Evolutionary conservation across 2,329 filamentous ascomycete species (phyloP).

Genomic region (Huntiella omanensis): DNA sequence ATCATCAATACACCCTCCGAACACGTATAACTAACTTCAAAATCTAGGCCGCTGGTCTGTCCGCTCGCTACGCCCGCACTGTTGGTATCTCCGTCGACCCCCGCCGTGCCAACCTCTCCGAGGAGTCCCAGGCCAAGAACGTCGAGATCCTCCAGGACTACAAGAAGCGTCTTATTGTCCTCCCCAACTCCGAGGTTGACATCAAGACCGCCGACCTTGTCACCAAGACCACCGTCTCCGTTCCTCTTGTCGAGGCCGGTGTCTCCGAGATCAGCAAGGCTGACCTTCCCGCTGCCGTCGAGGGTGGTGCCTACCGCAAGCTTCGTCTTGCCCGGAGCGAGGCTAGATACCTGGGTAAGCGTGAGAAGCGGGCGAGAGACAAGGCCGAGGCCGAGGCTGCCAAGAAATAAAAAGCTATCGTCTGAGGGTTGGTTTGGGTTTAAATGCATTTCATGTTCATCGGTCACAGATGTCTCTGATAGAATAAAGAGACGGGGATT

Average conservation of each 20-base stretch:
- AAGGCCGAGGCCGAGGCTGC: constrained; percentile 66
- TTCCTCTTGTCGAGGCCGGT: constrained; percentile 54
- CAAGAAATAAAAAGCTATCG: constrained; percentile 54
- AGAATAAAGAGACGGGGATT: constrained; percentile 10
- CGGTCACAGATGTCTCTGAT: constrained; percentile 10
- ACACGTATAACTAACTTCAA: not conserved
- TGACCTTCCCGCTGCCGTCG: constrained; percentile 53
- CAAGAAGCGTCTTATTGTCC: constrained; percentile 88
- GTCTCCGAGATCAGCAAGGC: constrained; percentile 64
- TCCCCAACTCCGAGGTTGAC: constrained; percentile 73
- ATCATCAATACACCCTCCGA: too few relatives aligned
- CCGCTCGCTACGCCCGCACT: constrained; percentile 83
- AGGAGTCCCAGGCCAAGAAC: constrained; percentile 87
- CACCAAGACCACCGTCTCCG: constrained; percentile 28
- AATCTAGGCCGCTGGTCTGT: constrained; percentile 73
- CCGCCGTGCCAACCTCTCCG: constrained; percentile 91
- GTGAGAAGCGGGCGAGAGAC: constrained; percentile 85
- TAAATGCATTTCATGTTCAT: constrained; percentile 7
- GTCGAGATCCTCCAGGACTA: constrained; percentile 96
- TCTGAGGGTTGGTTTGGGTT: constrained; percentile 2
- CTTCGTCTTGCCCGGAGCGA: constrained; percentile 74
- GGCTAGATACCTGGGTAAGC: constrained; percentile 59
- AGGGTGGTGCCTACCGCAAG: constrained; percentile 72
- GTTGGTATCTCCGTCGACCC: constrained; percentile 94
- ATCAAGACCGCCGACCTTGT: constrained; percentile 42